Evolutionary conservation across 257 asterid genomes (phyloP).

Genomic region (Gentiana straminea): DNA sequence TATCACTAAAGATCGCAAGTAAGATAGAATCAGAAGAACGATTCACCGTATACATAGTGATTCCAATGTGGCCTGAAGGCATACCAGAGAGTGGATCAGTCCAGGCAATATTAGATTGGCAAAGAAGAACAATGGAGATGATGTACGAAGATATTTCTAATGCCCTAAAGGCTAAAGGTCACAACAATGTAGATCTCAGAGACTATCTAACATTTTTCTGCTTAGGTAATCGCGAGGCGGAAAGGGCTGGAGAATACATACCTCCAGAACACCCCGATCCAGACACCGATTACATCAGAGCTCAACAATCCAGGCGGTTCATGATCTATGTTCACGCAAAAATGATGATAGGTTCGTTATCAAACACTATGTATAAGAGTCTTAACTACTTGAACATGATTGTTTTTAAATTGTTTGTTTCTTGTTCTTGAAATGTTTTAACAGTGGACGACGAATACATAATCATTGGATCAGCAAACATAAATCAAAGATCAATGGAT

Average conservation of each 20-base stretch:
- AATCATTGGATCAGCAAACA: conserved; percentile 85
- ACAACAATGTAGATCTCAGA: conserved; percentile 34
- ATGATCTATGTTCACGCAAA: conserved; percentile 95
- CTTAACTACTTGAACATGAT: background rate
- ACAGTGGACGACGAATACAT: conserved; percentile 93
- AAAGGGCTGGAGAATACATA: conserved; percentile 29
- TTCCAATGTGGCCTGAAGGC: conserved; percentile 99
- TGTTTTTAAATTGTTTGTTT: background rate
- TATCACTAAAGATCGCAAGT: conserved; percentile 65
- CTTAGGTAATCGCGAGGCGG: conserved; percentile 72
- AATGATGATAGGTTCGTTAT: conserved; percentile 65
- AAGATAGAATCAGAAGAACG: conserved; percentile 63
- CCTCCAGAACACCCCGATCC: conserved; percentile 62
- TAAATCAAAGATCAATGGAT: conserved; percentile 90
- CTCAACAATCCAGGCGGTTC: conserved; percentile 77
- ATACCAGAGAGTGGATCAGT: conserved; percentile 70
- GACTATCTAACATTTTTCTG: conserved; percentile 82
- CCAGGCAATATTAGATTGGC: conserved; percentile 94
- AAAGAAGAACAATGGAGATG: conserved; percentile 95
- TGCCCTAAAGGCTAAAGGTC: conserved; percentile 43
- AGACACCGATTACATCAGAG: conserved; percentile 52
- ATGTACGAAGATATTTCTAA: conserved; percentile 63
- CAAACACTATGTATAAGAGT: background rate
- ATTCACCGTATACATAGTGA: conserved; percentile 58
- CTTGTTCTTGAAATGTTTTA: background rate